Percentiles rank a stretch among this genome's conserved stretches.
Evolutionary conservation across 371 early-diverging fungal genomes (phyloP).

Genomic region (Mucor indicus): DNA sequence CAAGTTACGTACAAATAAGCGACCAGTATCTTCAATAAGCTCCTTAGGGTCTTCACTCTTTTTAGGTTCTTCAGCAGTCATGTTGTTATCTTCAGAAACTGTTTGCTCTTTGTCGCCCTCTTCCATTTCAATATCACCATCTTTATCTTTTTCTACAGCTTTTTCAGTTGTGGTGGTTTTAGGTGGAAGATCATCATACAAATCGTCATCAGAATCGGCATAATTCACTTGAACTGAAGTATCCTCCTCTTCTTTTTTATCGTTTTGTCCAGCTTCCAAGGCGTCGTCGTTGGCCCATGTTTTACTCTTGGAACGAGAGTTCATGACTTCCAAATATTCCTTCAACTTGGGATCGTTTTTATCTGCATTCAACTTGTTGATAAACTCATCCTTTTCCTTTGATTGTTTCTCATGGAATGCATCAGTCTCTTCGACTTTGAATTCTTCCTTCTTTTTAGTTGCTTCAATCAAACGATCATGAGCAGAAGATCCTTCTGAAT

Average conservation of each 20-base stretch:
- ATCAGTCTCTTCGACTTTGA: constrained; percentile 43
- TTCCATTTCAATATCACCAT: constrained; percentile 26
- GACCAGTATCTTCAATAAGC: constrained; percentile 89
- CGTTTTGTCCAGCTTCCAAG: constrained; percentile 23
- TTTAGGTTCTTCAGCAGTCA: neutral
- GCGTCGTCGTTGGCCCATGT: constrained; percentile 95
- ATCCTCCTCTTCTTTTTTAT: constrained; percentile 37
- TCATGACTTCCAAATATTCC: constrained; percentile 91
- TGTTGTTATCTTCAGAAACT: neutral
- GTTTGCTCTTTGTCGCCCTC: constrained; percentile 28
- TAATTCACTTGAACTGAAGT: constrained; percentile 48
- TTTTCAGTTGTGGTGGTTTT: constrained; percentile 9
- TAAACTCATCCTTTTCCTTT: constrained; percentile 43
- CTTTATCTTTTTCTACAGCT: constrained; percentile 12
- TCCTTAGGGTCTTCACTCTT: constrained; percentile 45
- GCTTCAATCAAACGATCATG: constrained; percentile 38
- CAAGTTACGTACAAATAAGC: constrained; percentile 91
- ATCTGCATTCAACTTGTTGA: constrained; percentile 59
- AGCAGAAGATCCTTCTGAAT: constrained; percentile 78
- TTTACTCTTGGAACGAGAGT: constrained; percentile 66
- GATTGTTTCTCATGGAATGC: constrained; percentile 32
- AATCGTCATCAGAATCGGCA: constrained; percentile 65
- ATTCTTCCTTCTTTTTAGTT: constrained; percentile 32
- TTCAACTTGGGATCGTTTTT: constrained; percentile 74
- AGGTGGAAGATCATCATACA: constrained; percentile 66